Conservation (phyloP, 768 basidiomycete genomes). For the Auricularia sp. region DNA sequence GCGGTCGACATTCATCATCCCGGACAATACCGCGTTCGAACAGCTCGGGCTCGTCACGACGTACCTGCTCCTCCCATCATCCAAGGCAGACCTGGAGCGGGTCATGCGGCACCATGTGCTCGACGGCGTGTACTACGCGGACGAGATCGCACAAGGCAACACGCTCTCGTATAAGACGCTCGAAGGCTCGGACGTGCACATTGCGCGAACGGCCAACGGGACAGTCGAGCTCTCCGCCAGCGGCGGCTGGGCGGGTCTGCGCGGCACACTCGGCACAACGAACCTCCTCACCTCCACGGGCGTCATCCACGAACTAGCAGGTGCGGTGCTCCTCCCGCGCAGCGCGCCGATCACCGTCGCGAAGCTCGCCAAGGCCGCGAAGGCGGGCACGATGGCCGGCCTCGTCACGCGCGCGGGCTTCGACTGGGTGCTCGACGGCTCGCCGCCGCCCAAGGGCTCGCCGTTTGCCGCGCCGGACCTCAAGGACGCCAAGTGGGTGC, state of each 20-base stretch:
- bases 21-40: slow-evolving; percentile 82
- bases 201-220: slow-evolving; percentile 44
- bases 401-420: slow-evolving; percentile 77
- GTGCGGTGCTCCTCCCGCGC: slow-evolving; percentile 69
- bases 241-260: slow-evolving; percentile 72
- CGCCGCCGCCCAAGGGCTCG: slow-evolving; percentile 60
- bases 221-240: slow-evolving; percentile 47
- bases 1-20: slow-evolving; percentile 74
- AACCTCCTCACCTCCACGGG: slow-evolving; percentile 82
- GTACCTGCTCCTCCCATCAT: slow-evolving; percentile 71
- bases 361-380: slow-evolving; percentile 85
- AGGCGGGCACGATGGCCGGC: slow-evolving; percentile 80
- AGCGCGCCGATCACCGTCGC: slow-evolving; percentile 76
- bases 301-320: slow-evolving; percentile 80
- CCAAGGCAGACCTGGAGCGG: slow-evolving; percentile 69
- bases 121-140: slow-evolving; percentile 62
- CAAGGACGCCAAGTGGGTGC: slow-evolving; percentile 62
- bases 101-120: slow-evolving; percentile 86
- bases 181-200: slow-evolving; percentile 72
- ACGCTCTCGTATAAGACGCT: slow-evolving; percentile 69
- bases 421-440: slow-evolving; percentile 86
- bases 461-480: slow-evolving; percentile 46
- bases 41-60: slow-evolving; percentile 80
- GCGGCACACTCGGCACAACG: slow-evolving; percentile 42
- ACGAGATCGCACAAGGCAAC: slow-evolving; percentile 50